These are phyloP conservation scores for Nemania diffusa DNA, from an alignment of 2,329 filamentous ascomycete genomes.

Conservation along the genomic window DNA sequence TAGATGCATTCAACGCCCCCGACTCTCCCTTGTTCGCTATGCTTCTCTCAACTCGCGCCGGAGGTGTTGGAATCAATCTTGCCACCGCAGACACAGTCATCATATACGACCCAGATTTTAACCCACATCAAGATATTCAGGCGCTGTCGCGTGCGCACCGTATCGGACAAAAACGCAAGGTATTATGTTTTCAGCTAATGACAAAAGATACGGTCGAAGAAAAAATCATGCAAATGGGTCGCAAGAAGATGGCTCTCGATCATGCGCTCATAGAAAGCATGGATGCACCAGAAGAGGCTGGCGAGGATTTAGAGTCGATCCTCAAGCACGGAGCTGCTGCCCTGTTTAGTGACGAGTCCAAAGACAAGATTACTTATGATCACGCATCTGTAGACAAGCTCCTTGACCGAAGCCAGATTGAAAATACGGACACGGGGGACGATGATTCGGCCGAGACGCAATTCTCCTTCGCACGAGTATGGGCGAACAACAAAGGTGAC, in stretches of 20 bases:
- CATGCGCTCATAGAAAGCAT: slow-evolving; percentile 94
- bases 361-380: slow-evolving; percentile 84
- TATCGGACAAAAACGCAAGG: slow-evolving; percentile 95
- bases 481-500: slow-evolving; percentile 81
- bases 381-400: slow-evolving; percentile 84
- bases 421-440: slow-evolving; percentile 73
- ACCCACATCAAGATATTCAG: slow-evolving; percentile 97
- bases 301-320: slow-evolving; percentile 85
- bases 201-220: slow-evolving; percentile 91
- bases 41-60: slow-evolving; percentile 90
- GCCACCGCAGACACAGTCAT: slow-evolving; percentile 98
- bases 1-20: slow-evolving; percentile 91
- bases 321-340: slow-evolving; percentile 87
- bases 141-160: slow-evolving; percentile 93
- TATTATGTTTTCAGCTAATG: slow-evolving; percentile 94
- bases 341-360: slow-evolving; percentile 80
- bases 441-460: slow-evolving; percentile 77
- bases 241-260: slow-evolving; percentile 95
- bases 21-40: slow-evolving; percentile 88
- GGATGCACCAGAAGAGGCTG: slow-evolving; percentile 82
- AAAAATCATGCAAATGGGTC: slow-evolving; percentile 94
- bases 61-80: slow-evolving; percentile 96
- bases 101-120: slow-evolving; percentile 96
- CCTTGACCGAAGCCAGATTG: slow-evolving; percentile 85
- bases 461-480: slow-evolving; percentile 90